A percentile compares a stretch with the other conserved stretches of the same genome.
Evolutionary conservation across 1,139 yeast genomes (phyloP).

Genomic region (Sugiyamaella castrensis): DNA sequence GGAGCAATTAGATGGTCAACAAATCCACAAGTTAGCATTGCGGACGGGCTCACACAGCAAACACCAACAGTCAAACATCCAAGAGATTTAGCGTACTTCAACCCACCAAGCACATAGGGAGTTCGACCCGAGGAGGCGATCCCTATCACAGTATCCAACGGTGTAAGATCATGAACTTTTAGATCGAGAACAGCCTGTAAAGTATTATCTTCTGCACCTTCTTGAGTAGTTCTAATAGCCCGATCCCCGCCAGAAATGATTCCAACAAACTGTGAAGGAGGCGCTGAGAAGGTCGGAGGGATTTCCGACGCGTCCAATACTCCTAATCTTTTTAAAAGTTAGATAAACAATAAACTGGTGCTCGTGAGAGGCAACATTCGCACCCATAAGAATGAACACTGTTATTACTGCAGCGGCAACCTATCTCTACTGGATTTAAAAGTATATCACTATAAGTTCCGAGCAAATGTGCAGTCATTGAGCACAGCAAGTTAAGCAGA

Average conservation of each 20-base stretch:
- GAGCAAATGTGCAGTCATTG: no score
- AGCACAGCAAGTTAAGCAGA: no score
- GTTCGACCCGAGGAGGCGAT: slow-evolving; percentile 34
- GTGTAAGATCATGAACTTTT: slow-evolving; percentile 19
- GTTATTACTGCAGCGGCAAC: no score
- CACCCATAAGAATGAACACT: no score
- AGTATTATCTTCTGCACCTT: slow-evolving; percentile 33
- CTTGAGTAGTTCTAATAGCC: slow-evolving; percentile 34
- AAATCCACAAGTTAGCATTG: slow-evolving; percentile 19
- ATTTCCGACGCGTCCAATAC: slow-evolving; percentile 35
- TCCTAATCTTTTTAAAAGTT: slow-evolving; percentile 17
- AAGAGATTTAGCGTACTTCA: slow-evolving; percentile 24
- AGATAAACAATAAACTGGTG: not conserved
- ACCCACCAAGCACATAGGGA: slow-evolving; percentile 30
- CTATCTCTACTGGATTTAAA: no score
- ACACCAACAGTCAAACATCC: slow-evolving; percentile 29
- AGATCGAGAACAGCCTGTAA: slow-evolving; percentile 22
- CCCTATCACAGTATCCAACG: slow-evolving; percentile 30
- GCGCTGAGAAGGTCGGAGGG: slow-evolving; percentile 36
- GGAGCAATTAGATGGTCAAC: slow-evolving; percentile 27
- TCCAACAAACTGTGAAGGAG: slow-evolving; percentile 33
- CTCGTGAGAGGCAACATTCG: not conserved
- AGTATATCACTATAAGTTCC: no score
- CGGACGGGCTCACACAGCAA: slow-evolving; percentile 28
- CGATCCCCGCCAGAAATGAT: slow-evolving; percentile 36